These are phyloP conservation scores for Butyriboletus appendiculatus DNA, from an alignment of 1,284 basidiomycete species.

Conservation along the genomic window DNA sequence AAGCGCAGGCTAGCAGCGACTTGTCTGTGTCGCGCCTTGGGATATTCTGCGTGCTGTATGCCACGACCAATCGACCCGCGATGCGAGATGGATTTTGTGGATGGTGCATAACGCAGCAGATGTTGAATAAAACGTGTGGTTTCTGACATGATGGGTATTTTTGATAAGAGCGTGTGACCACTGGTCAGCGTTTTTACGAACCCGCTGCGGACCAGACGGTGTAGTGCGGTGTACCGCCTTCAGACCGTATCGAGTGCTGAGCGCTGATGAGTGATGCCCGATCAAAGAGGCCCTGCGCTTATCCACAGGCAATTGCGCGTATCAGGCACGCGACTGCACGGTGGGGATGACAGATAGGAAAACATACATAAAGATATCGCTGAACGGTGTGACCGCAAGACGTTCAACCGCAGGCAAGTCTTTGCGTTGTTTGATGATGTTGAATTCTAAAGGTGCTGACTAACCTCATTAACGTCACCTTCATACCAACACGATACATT, in stretches of 20 bases:
- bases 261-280: too few species aligned
- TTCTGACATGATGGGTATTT: background rate
- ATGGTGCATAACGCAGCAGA: background rate
- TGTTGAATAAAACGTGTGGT: background rate
- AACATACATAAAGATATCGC: too few species aligned
- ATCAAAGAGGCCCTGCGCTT: too few species aligned
- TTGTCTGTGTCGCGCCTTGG: background rate
- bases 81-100: background rate
- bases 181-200: background rate
- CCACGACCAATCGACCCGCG: too few species aligned
- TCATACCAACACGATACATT: too few species aligned
- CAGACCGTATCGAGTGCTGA: too few species aligned
- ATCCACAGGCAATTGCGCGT: too few species aligned
- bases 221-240: too few species aligned
- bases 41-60: background rate
- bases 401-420: too few species aligned
- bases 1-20: background rate
- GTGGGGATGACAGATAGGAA: too few species aligned
- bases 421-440: slow-evolving; percentile 11
- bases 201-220: background rate
- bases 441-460: slow-evolving; percentile 17
- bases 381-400: too few species aligned
- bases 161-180: background rate
- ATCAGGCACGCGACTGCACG: too few species aligned
- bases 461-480: background rate